Conservation (phyloP, 2,329 filamentous ascomycete genomes). For the Sclerotinia trifoliorum region DNA sequence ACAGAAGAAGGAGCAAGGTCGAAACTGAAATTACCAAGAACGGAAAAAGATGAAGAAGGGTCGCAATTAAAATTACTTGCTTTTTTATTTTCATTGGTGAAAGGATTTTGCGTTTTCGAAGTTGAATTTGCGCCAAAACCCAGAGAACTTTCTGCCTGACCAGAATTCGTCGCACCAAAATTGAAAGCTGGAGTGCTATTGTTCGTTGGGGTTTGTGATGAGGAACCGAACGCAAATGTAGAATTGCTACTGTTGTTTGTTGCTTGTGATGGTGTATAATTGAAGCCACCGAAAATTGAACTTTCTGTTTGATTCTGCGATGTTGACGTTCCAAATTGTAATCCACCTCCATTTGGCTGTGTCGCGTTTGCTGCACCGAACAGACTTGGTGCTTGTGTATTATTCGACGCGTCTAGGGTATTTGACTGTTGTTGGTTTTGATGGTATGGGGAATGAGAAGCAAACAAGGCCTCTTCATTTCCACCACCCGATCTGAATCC, state of each 20-base stretch:
- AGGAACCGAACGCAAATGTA: constrained; percentile 17
- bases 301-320: not conserved
- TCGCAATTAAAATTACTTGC: constrained; percentile 19
- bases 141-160: constrained; percentile 7
- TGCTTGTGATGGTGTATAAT: constrained; percentile 9
- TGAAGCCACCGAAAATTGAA: constrained; percentile 14
- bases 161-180: constrained; percentile 15
- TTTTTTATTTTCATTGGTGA: constrained; percentile 16
- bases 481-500: constrained; percentile 13
- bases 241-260: constrained; percentile 5
- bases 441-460: constrained; percentile 12
- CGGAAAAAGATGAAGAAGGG: not conserved
- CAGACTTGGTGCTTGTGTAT: constrained; percentile 4
- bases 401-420: constrained; percentile 2
- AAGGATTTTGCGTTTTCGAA: constrained; percentile 8
- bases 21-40: not conserved
- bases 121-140: constrained; percentile 14
- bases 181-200: constrained; percentile 4
- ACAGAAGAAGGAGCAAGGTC: not conserved
- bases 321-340: constrained; percentile 13
- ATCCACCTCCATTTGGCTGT: constrained; percentile 12
- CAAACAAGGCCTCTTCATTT: constrained; percentile 7
- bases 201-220: constrained; percentile 17
- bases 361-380: constrained; percentile 10
- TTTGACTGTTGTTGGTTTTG: constrained; percentile 10